A percentile compares a stretch with the other conserved stretches of the same genome.
These are phyloP conservation scores for Podospora australis DNA, from an alignment of 495 filamentous ascomycete genomes.

Conservation along the genomic window DNA sequence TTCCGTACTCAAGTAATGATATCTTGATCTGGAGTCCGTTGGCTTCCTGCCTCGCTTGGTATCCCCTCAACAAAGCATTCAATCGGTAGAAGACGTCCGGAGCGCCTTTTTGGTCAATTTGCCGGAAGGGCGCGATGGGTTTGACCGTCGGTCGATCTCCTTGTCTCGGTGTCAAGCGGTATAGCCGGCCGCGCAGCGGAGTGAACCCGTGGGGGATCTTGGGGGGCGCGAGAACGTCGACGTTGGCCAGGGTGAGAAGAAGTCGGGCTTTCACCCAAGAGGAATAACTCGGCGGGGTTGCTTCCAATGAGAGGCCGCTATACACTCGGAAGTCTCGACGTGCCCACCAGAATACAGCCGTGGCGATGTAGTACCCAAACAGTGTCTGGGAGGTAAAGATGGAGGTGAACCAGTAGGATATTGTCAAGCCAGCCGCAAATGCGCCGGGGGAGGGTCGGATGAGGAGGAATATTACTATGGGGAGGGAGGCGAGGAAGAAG, in stretches of 20 bases:
- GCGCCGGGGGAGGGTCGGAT: background rate
- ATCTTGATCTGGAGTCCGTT: background rate
- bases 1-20: background rate
- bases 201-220: background rate
- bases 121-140: background rate
- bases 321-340: background rate
- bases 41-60: background rate
- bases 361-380: background rate
- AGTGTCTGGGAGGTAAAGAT: background rate
- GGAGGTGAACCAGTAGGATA: background rate
- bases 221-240: background rate
- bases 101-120: background rate
- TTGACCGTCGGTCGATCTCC: background rate
- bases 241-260: background rate
- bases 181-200: background rate
- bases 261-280: background rate
- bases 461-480: background rate
- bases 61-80: background rate
- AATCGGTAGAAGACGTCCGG: background rate
- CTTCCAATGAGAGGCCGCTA: background rate
- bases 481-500: background rate
- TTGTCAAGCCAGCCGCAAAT: background rate
- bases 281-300: background rate
- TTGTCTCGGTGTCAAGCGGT: background rate
- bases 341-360: background rate